Conservation (phyloP, 257 asterid species). For the Fraxinus anomala region DNA sequence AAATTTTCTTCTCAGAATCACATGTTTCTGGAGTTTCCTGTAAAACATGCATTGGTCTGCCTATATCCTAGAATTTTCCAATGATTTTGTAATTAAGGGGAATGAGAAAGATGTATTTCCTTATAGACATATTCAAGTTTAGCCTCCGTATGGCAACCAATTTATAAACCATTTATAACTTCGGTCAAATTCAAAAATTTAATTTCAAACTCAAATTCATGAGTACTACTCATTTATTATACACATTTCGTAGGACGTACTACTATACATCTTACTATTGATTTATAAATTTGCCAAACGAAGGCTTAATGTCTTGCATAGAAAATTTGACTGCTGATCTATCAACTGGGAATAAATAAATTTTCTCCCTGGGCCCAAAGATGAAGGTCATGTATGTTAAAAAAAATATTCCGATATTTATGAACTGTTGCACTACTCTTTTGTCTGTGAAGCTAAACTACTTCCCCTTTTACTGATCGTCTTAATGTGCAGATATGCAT, state of each 20-base stretch:
- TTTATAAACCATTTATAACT: too few species aligned
- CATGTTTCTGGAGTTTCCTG: conserved; percentile 1
- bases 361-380: background rate
- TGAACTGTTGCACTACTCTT: background rate
- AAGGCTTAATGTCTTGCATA: conserved; percentile 4
- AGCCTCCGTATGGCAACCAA: too few species aligned
- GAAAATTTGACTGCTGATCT: background rate
- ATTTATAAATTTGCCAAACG: too few species aligned
- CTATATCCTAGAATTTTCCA: background rate
- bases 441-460: background rate
- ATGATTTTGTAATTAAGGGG: too few species aligned
- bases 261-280: too few species aligned
- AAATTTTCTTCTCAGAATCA: background rate
- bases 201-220: too few species aligned
- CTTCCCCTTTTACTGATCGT: conserved; percentile 8
- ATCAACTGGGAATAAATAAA: background rate
- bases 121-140: background rate
- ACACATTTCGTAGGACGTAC: too few species aligned
- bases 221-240: too few species aligned
- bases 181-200: too few species aligned
- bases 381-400: background rate
- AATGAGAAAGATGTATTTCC: background rate
- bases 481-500: conserved; percentile 71
- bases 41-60: background rate
- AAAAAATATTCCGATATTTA: background rate